These are phyloP conservation scores for Xeromyces bisporus DNA, from an alignment of 495 filamentous ascomycete genomes.

Conservation along the genomic window DNA sequence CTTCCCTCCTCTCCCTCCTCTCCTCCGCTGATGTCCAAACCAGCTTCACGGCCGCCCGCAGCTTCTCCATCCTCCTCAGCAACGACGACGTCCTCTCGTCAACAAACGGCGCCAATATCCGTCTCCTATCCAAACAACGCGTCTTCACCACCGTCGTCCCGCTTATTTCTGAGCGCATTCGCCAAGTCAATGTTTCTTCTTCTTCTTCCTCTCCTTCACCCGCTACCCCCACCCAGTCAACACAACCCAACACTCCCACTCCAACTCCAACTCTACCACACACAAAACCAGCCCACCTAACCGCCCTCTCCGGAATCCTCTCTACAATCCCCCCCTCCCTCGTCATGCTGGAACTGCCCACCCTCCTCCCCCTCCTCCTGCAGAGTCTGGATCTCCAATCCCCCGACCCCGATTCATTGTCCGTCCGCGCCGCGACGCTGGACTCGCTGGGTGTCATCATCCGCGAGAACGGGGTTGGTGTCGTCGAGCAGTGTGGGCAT, in stretches of 20 bases:
- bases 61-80: conserved; percentile 43
- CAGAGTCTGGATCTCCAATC: conserved; percentile 49
- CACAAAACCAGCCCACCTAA: conserved; percentile 44
- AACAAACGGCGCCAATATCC: conserved; percentile 45
- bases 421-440: conserved; percentile 47
- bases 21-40: conserved; percentile 21
- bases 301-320: conserved; percentile 49
- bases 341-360: conserved; percentile 40
- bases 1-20: conserved; percentile 38
- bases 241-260: no score
- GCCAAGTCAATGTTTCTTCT: conserved; percentile 23
- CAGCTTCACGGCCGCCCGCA: conserved; percentile 34
- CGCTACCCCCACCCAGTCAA: no score
- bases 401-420: conserved; percentile 22
- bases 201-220: conserved; percentile 3
- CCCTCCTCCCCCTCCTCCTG: conserved; percentile 48
- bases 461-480: conserved; percentile 34
- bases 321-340: conserved; percentile 41
- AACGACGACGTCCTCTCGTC: conserved; percentile 49
- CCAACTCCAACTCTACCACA: no score
- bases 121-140: conserved; percentile 47
- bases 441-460: conserved; percentile 43
- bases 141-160: conserved; percentile 47
- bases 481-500: conserved; percentile 39
- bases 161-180: conserved; percentile 37